Percentiles rank a stretch among this genome's conserved stretches.
phyloP scores from a whole-genome alignment of 2,329 filamentous ascomycete species.

The Coleophoma eucalyptorum region DNA sequence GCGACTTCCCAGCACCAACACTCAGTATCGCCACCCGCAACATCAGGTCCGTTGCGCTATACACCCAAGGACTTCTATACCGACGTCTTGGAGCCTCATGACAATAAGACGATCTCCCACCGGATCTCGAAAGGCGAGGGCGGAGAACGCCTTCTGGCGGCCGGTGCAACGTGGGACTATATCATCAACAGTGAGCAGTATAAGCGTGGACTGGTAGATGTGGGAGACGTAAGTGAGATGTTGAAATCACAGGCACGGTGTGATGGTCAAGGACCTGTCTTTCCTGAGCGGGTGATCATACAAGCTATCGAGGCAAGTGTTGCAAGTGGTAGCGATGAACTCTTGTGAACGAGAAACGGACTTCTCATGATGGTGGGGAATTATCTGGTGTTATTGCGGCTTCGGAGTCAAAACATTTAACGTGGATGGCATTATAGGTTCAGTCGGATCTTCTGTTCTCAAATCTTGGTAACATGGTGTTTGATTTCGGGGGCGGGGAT shows the following conservation, averaged over 20 bases:
- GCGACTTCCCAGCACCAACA: conserved; percentile 60
- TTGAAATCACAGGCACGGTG: conserved; percentile 74
- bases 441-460: too few relatives aligned
- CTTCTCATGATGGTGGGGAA: neutral
- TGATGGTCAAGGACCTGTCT: conserved; percentile 85
- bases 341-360: conserved; percentile 46
- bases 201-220: conserved; percentile 73
- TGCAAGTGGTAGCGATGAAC: conserved; percentile 72
- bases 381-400: too few relatives aligned
- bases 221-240: conserved; percentile 74
- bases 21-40: conserved; percentile 36
- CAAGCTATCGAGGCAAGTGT: conserved; percentile 76
- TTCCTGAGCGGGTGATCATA: conserved; percentile 71
- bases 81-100: conserved; percentile 56
- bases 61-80: conserved; percentile 70
- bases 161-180: conserved; percentile 82
- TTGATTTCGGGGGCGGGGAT: too few relatives aligned
- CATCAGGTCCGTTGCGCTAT: conserved; percentile 65
- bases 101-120: conserved; percentile 61
- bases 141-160: conserved; percentile 68
- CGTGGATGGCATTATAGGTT: too few relatives aligned
- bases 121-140: conserved; percentile 63
- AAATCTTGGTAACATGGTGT: too few relatives aligned
- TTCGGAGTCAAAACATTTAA: too few relatives aligned
- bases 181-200: conserved; percentile 80